A percentile compares a stretch with the other conserved stretches of the same genome.
phyloP scores from a whole-genome alignment of 225 moss, liverwort and hornwort species.

The Bryum argenteum region DNA sequence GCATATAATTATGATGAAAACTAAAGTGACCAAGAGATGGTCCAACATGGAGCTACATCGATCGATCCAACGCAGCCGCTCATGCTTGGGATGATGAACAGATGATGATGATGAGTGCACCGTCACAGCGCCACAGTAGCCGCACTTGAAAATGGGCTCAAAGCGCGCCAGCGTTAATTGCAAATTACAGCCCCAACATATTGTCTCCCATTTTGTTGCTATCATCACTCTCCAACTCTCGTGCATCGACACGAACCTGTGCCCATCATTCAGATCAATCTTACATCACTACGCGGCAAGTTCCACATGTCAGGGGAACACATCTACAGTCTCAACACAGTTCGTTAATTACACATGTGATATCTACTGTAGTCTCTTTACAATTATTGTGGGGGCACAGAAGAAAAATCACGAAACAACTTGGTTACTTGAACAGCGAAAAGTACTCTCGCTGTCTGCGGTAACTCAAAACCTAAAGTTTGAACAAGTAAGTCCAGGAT shows the following conservation, averaged over 20 bases:
- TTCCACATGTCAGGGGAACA: too few species aligned
- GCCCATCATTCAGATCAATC: background rate
- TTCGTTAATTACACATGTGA: too few species aligned
- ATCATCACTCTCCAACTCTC: conserved; percentile 30
- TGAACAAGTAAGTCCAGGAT: background rate
- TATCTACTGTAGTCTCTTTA: too few species aligned
- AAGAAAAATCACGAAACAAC: background rate
- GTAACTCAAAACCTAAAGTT: background rate
- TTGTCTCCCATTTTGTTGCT: conserved; percentile 38
- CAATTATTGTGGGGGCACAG: background rate
- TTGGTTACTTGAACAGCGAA: too few species aligned
- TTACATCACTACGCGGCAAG: too few species aligned
- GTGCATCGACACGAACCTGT: conserved; percentile 37
- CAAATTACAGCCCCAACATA: conserved; percentile 81
- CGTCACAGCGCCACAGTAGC: conserved; percentile 85
- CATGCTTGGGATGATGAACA: conserved; percentile 8
- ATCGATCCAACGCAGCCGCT: conserved; percentile 48
- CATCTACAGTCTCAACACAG: too few species aligned
- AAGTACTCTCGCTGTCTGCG: too few species aligned
- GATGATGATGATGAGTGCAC: conserved; percentile 33
- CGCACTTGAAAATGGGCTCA: conserved; percentile 78
- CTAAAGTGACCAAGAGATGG: conserved; percentile 63
- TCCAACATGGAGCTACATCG: conserved; percentile 59
- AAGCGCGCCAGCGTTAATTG: conserved; percentile 60
- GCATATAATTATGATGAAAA: conserved; percentile 54